A percentile compares a stretch with the other conserved stretches of the same genome.
Evolutionary conservation across 225 moss, liverwort and hornwort species (phyloP).

Genomic region (Lunularia cruciata): DNA sequence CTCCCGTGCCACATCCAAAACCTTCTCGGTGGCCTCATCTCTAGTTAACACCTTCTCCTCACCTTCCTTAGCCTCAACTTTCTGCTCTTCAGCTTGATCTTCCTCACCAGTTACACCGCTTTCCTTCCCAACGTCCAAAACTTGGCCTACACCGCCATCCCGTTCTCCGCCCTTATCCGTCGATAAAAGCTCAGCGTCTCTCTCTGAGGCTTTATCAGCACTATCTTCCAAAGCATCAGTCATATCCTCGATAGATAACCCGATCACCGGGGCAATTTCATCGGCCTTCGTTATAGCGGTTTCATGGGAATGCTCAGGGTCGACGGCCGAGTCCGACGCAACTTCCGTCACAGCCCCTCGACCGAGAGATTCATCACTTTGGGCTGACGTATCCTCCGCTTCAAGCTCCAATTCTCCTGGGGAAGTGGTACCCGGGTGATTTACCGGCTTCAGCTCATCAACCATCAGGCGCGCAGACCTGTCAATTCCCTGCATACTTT

Average conservation of each 20-base stretch:
- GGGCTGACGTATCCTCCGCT: conserved; percentile 4
- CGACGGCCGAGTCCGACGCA: conserved; percentile 13
- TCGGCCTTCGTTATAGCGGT: not conserved
- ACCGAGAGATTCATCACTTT: not conserved
- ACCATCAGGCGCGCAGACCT: conserved; percentile 11
- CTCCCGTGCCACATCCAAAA: conserved; percentile 32
- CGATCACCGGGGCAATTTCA: conserved; percentile 20
- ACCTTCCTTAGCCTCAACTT: not conserved
- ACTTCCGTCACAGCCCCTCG: conserved; percentile 3
- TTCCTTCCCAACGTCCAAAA: not conserved
- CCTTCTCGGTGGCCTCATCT: conserved; percentile 24
- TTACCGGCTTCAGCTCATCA: conserved; percentile 18
- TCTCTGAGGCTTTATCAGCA: conserved; percentile 3
- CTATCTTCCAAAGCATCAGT: conserved; percentile 1
- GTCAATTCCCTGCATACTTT: conserved; percentile 9
- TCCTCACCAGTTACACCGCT: conserved; percentile 2
- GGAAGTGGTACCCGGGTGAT: not conserved
- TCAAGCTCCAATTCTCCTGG: conserved; percentile 9
- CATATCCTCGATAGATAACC: conserved; percentile 9
- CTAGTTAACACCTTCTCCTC: not conserved
- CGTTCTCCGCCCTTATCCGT: not conserved
- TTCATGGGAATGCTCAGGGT: conserved; percentile 11
- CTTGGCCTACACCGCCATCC: conserved; percentile 4
- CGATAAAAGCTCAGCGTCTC: conserved; percentile 14
- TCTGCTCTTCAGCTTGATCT: not conserved